phyloP scores from a whole-genome alignment of 129 eudicot species.

The Heracleum sosnowskyi region DNA sequence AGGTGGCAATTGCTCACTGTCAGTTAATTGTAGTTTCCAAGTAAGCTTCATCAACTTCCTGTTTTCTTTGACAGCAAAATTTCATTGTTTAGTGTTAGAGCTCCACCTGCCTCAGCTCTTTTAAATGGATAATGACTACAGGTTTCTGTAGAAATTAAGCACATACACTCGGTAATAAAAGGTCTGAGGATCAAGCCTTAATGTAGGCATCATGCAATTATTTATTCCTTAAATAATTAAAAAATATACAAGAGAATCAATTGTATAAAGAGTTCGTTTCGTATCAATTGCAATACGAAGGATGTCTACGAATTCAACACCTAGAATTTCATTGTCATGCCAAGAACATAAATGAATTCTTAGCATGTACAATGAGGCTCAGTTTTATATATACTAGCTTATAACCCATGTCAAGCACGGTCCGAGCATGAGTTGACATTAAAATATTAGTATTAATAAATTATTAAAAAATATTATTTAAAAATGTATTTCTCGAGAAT shows the following conservation, averaged over 20 bases:
- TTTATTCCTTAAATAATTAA: not conserved
- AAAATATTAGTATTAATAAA: too few species aligned
- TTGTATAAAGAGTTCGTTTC: not conserved
- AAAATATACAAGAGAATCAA: not conserved
- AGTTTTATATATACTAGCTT: too few species aligned
- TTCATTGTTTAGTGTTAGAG: not conserved
- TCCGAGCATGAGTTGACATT: too few species aligned
- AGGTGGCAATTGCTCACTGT: conserved; percentile 89
- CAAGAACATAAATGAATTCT: not conserved
- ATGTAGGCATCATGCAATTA: too few species aligned
- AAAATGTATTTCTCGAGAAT: too few species aligned
- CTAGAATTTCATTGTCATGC: not conserved
- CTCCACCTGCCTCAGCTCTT: not conserved
- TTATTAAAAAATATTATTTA: too few species aligned
- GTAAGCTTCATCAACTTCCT: conserved; percentile 28
- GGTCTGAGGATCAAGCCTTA: too few species aligned
- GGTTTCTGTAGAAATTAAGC: not conserved
- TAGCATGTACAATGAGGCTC: not conserved
- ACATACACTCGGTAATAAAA: not conserved
- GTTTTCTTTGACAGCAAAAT: not conserved
- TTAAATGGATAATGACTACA: not conserved
- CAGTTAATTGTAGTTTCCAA: conserved; percentile 89
- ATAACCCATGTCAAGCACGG: too few species aligned
- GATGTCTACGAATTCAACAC: not conserved
- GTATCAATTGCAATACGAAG: not conserved